phyloP scores from a whole-genome alignment of 108 stramenopile genomes.

The Skeletonema menzelii region DNA sequence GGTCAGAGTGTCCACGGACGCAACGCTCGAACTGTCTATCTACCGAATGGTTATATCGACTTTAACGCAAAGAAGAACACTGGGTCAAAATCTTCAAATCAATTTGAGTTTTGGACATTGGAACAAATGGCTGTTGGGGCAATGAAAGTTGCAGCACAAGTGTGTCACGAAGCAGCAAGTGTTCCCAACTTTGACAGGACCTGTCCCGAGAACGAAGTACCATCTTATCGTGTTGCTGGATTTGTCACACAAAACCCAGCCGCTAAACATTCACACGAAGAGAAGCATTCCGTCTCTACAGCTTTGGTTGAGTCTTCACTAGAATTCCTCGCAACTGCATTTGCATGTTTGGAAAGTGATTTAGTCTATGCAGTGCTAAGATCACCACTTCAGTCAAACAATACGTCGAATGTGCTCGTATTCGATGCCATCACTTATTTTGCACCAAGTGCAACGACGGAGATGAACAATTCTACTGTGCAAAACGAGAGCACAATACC shows the following conservation, averaged over 20 bases:
- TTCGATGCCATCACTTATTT: constrained; percentile 21
- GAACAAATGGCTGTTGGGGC: constrained; percentile 25
- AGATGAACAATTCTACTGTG: neutral
- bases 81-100: neutral
- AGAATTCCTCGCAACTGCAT: constrained; percentile 35
- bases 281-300: constrained; percentile 1
- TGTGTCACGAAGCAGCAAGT: constrained; percentile 13
- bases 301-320: constrained; percentile 35
- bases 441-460: neutral
- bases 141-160: constrained; percentile 22
- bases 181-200: neutral
- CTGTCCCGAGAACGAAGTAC: neutral
- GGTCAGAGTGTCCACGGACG: constrained; percentile 43
- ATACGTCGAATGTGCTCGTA: neutral
- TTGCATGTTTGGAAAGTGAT: constrained; percentile 47
- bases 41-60: neutral
- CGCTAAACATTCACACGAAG: neutral
- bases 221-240: constrained; percentile 7
- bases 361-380: constrained; percentile 31
- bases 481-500: neutral
- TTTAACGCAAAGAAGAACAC: neutral
- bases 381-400: neutral
- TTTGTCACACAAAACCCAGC: neutral
- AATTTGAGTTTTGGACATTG: constrained; percentile 18
- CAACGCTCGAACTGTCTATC: constrained; percentile 29